A percentile compares a stretch with the other conserved stretches of the same genome.
phyloP scores from a whole-genome alignment of 164 flowering plant genomes.

The Vitis rupestris region DNA sequence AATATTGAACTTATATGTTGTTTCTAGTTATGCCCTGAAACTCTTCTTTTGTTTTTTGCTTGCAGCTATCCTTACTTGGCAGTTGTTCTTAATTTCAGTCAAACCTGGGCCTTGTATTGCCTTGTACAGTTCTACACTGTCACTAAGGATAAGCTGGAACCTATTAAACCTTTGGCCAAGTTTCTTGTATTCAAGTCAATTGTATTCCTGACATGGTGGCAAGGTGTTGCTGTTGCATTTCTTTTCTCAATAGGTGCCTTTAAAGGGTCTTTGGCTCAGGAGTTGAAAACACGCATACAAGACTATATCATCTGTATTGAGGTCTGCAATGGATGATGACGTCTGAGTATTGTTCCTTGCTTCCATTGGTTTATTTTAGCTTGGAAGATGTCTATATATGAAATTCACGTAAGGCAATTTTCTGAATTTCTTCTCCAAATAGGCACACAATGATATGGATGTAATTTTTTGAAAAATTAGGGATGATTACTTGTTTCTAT shows the following conservation, averaged over 20 bases:
- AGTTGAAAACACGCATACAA: conserved; percentile 85
- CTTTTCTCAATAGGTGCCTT: conserved; percentile 90
- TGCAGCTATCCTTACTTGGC: conserved; percentile 98
- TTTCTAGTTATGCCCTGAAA: conserved; percentile 2
- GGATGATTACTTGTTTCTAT: no score
- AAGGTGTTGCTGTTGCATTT: conserved; percentile 90
- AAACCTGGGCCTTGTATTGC: conserved; percentile 98
- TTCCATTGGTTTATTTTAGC: no score
- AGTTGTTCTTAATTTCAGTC: conserved; percentile 91
- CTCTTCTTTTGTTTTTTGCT: conserved; percentile 10
- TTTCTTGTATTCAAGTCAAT: conserved; percentile 92
- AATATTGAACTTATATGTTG: no score
- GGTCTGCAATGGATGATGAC: conserved; percentile 37
- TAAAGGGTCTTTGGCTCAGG: conserved; percentile 77
- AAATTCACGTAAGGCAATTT: no score
- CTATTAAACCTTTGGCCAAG: conserved; percentile 93
- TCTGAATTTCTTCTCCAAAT: no score
- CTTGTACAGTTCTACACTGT: conserved; percentile 93
- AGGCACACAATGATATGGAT: no score
- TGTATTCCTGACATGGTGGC: conserved; percentile 99
- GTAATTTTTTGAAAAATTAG: no score
- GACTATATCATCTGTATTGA: conserved; percentile 95
- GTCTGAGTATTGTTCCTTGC: not conserved
- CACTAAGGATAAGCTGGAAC: conserved; percentile 77
- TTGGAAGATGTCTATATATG: no score